Conservation (phyloP, 441 rosid species). For the Adansonia madagascariensis region DNA sequence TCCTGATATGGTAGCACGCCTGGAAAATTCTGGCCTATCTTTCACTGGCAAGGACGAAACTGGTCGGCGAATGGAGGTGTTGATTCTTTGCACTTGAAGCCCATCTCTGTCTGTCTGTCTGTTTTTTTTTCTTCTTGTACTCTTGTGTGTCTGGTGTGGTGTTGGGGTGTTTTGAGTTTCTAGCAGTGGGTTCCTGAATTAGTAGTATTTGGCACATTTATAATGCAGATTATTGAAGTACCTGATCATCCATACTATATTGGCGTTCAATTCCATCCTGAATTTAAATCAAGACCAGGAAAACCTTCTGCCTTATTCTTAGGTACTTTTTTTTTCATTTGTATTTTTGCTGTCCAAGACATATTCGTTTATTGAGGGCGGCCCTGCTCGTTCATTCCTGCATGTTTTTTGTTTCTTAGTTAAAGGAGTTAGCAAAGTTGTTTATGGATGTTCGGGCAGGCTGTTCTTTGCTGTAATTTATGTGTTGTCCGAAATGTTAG, state of each 20-base stretch:
- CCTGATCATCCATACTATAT: constrained; percentile 81
- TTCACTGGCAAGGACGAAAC: constrained; percentile 73
- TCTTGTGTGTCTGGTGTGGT: not conserved
- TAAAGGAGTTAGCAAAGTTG: not conserved
- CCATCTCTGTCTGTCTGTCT: not conserved
- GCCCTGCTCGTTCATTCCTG: not conserved
- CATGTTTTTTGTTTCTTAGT: not conserved
- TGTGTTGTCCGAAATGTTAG: not conserved
- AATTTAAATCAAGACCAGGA: constrained; percentile 92
- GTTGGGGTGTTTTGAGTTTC: not conserved
- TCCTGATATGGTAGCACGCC: constrained; percentile 58
- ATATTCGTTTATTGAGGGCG: not conserved
- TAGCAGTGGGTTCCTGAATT: not conserved
- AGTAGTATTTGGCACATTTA: constrained; percentile 26
- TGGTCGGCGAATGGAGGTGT: constrained; percentile 66
- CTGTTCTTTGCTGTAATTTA: not conserved
- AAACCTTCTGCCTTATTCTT: constrained; percentile 82
- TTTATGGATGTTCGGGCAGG: not conserved
- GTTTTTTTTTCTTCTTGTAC: not conserved
- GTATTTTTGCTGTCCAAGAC: constrained; percentile 13
- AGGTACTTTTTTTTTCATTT: constrained; percentile 48
- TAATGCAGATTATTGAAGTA: constrained; percentile 73
- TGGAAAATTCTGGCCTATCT: constrained; percentile 58
- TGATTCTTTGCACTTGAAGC: not conserved
- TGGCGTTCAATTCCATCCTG: constrained; percentile 96